These are phyloP conservation scores for Leccinum uliginosum DNA, from an alignment of 768 basidiomycete genomes.

Conservation along the genomic window DNA sequence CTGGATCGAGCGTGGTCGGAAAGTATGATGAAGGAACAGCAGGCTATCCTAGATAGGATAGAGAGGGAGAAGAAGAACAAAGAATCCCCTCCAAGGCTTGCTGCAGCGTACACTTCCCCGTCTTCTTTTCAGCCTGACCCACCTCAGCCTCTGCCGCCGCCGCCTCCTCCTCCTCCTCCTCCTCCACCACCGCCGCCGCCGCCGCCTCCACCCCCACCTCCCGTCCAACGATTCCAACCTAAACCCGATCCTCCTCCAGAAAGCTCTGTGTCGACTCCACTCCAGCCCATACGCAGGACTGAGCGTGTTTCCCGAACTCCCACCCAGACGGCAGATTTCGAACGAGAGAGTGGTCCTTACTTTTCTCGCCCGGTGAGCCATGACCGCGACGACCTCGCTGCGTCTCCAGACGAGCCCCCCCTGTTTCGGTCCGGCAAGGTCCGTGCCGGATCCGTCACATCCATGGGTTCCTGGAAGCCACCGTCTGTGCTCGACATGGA, in stretches of 20 bases:
- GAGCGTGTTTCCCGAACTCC: slow-evolving; percentile 19
- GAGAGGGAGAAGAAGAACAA: slow-evolving; percentile 35
- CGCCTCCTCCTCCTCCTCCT: not conserved
- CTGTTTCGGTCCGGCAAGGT: slow-evolving; percentile 17
- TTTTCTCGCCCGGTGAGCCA: slow-evolving; percentile 12
- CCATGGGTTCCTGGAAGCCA: slow-evolving; percentile 24
- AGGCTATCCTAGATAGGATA: slow-evolving; percentile 46
- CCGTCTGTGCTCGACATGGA: slow-evolving; percentile 25
- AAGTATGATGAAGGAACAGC: slow-evolving; percentile 34
- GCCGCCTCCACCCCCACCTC: not conserved
- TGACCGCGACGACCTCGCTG: slow-evolving; percentile 19
- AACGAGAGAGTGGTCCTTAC: slow-evolving; percentile 20
- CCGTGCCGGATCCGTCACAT: slow-evolving; percentile 26
- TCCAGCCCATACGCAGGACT: slow-evolving; percentile 11
- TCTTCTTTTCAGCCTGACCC: slow-evolving; percentile 8
- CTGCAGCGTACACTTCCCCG: not conserved
- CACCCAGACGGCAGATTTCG: slow-evolving; percentile 17
- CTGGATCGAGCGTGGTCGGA: slow-evolving; percentile 33
- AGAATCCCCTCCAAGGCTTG: not conserved
- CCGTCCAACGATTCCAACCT: not conserved
- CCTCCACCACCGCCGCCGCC: not conserved
- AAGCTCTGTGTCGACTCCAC: slow-evolving; percentile 1
- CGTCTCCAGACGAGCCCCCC: slow-evolving; percentile 19
- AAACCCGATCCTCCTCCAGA: slow-evolving; percentile 9
- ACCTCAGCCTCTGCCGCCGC: not conserved